Base-by-base conservation (phyloP, 495 filamentous ascomycete species). In the Terfezia boudieri region DNA sequence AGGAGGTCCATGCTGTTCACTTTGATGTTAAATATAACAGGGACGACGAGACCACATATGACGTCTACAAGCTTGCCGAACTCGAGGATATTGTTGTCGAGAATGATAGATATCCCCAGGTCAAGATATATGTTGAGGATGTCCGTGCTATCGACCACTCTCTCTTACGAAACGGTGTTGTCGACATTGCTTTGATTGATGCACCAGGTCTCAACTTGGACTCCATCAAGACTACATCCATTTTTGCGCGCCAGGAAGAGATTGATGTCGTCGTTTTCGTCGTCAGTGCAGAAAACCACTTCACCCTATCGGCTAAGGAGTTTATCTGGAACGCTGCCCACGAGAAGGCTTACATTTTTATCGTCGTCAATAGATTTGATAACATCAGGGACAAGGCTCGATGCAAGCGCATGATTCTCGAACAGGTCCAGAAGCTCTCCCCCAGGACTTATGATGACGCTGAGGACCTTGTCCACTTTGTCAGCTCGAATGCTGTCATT, bases 201-300 rank as follows among this genome's bases (percentile, higher is more conserved):
- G 92, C 90, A 0, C 90, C 90, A 8, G 90, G 90, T 37, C 73
- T 98, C 53, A 98, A 98, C 67, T 83, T 80, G 51, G 92, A 96
- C 62, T 94, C 88, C 0, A 74, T 94, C 36, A 95, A 95, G 69
- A 98, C 90, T 1, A 96, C 90, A 0, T 90, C 92, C 8, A 80
- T 95, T 10, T 98, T 96, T 67, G 90, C 90, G 32, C 74, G 90
- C 41, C 89, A 98, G 67, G 90, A 96, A 66, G 90, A 98, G 68
- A 96, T 98, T 56, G 90, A 98, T 67, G 90, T 98, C 5, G 92
- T 98, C 20, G 90, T 98, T 1, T 98, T 96, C 57, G 90, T 98
- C 23, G 92, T 98, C 10, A 93, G 86, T 36, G 90, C 92, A 12
- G 87, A 86, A 41, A 96, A 98, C 61, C 92, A 95, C 66, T 96